phyloP scores from a whole-genome alignment of 306 rosid species.

The Prunus padus region DNA sequence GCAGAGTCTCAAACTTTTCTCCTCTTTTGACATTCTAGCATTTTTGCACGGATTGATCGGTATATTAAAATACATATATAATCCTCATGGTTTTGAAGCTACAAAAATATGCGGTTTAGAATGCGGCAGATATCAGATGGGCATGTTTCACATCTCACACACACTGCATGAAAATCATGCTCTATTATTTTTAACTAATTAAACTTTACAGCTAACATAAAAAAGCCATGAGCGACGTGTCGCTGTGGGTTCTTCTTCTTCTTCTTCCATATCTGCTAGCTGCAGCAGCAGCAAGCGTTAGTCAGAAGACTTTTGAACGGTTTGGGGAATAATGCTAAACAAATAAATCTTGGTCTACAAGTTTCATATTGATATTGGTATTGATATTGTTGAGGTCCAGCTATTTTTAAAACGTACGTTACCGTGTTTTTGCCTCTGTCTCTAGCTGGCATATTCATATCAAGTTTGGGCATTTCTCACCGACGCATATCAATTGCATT shows the following conservation, averaged over 20 bases:
- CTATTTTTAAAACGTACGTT: not conserved
- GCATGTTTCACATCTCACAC: not conserved
- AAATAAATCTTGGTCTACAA: not conserved
- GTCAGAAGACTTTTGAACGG: not conserved
- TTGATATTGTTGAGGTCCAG: slow-evolving; percentile 11
- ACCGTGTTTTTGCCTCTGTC: slow-evolving; percentile 17
- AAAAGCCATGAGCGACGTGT: not conserved
- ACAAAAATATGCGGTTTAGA: not conserved
- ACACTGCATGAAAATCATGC: not conserved
- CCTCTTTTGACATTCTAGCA: slow-evolving; percentile 18
- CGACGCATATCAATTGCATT: not conserved
- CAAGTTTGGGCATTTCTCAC: not conserved
- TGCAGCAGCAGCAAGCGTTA: not conserved
- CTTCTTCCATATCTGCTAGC: not conserved
- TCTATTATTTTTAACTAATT: too few relatives aligned
- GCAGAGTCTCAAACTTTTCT: not conserved
- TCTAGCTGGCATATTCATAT: not conserved
- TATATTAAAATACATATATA: not conserved
- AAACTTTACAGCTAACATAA: not conserved
- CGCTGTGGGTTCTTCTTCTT: not conserved
- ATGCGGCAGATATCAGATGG: not conserved
- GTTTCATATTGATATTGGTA: slow-evolving; percentile 8
- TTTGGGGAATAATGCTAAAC: not conserved
- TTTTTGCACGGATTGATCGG: not conserved
- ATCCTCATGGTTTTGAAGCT: not conserved